Percentiles rank a stretch among this genome's conserved stretches.
phyloP scores from a whole-genome alignment of 2,329 filamentous ascomycete genomes.

The Alternaria brassicicola region DNA sequence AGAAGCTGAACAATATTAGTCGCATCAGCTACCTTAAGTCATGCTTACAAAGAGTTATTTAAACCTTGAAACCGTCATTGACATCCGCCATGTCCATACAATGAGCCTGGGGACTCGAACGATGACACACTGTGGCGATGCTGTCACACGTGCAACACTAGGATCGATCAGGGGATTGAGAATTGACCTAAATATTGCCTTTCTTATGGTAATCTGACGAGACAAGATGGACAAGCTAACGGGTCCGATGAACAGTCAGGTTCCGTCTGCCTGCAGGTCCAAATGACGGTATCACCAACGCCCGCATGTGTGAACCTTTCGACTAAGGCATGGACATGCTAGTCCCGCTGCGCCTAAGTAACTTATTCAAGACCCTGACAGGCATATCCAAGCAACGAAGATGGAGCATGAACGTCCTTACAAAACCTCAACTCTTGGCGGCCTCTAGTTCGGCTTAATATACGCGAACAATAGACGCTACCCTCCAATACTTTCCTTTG shows the following conservation, averaged over 20 bases:
- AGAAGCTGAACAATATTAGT: background rate
- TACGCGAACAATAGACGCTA: background rate
- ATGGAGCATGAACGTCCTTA: background rate
- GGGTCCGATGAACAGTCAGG: background rate
- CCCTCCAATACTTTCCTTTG: background rate
- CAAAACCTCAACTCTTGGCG: background rate
- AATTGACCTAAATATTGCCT: background rate
- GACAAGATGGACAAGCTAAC: background rate
- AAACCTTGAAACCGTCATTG: background rate
- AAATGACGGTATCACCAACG: background rate
- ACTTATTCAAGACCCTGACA: background rate
- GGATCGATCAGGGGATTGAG: background rate
- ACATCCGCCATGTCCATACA: background rate
- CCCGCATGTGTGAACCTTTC: background rate
- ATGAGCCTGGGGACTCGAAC: background rate
- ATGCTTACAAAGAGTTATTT: background rate
- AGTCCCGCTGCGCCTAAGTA: background rate
- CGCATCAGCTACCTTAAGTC: background rate
- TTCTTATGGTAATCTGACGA: background rate
- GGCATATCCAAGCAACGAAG: background rate
- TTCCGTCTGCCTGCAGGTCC: background rate
- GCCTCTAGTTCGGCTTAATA: background rate
- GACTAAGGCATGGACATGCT: background rate
- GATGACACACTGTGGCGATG: background rate
- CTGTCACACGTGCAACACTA: background rate